Conservation (phyloP, 2,329 filamentous ascomycete species). For the Exutisphaerella laricina region DNA sequence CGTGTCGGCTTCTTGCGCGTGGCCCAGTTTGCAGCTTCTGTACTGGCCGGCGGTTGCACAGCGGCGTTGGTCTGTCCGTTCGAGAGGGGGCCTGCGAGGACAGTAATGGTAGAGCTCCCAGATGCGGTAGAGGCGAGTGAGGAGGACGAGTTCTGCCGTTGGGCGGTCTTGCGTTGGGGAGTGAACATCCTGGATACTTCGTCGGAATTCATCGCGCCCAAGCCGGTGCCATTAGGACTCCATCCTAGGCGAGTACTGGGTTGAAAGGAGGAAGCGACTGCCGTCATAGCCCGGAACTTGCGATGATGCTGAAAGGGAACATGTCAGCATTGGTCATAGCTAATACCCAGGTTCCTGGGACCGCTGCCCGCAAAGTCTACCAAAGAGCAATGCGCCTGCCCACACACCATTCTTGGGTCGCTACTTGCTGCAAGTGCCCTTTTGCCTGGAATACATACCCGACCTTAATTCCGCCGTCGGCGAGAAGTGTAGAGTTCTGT, state of each 20-base stretch:
- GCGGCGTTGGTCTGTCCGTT: conserved; percentile 45
- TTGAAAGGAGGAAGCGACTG: conserved; percentile 58
- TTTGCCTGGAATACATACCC: too few species aligned
- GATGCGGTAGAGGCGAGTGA: conserved; percentile 63
- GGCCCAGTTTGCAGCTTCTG: conserved; percentile 38
- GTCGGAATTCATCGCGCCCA: conserved; percentile 71
- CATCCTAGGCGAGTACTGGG: conserved; percentile 48
- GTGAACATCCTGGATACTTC: conserved; percentile 75
- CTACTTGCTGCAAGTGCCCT: too few species aligned
- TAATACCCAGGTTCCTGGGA: too few species aligned
- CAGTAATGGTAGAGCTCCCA: conserved; percentile 64
- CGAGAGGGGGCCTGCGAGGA: conserved; percentile 47
- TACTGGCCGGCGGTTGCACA: conserved; percentile 41
- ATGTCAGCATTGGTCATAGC: too few species aligned
- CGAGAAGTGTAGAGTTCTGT: conserved; percentile 2
- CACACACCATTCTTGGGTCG: too few species aligned
- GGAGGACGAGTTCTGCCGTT: conserved; percentile 85
- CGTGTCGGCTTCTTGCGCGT: conserved; percentile 47
- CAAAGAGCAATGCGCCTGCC: too few species aligned
- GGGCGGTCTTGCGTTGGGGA: conserved; percentile 72
- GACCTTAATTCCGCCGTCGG: conserved; percentile 1
- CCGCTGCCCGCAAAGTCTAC: too few species aligned
- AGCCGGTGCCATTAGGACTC: conserved; percentile 56
- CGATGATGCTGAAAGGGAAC: too few species aligned
- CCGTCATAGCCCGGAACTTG: too few species aligned